These are phyloP conservation scores for Logfia minima DNA, from an alignment of 129 eudicot genomes.

Conservation along the genomic window DNA sequence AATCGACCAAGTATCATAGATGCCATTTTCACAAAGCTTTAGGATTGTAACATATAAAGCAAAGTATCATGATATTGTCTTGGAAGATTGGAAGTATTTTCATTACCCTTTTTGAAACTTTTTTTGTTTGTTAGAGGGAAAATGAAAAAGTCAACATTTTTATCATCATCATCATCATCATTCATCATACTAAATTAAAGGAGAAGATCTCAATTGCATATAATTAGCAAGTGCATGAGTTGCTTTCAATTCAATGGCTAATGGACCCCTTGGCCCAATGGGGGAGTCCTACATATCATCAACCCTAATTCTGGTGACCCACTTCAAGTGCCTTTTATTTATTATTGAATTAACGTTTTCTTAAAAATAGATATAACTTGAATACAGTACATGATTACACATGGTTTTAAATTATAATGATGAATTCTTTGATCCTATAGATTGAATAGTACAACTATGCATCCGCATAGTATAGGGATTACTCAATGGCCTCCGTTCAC, in stretches of 20 bases:
- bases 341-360: constrained; percentile 11
- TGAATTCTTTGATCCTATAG: not conserved
- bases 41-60: constrained; percentile 28
- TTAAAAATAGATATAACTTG: not conserved
- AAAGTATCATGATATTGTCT: constrained; percentile 34
- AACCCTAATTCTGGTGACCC: constrained; percentile 25
- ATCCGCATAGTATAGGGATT: not conserved
- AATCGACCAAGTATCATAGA: not conserved
- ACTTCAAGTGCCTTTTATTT: constrained; percentile 19
- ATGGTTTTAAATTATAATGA: too few relatives aligned
- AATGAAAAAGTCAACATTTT: constrained; percentile 26
- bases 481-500: not conserved
- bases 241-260: constrained; percentile 32
- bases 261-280: constrained; percentile 34
- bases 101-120: constrained; percentile 14
- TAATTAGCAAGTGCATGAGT: constrained; percentile 40
- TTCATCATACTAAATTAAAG: constrained; percentile 29
- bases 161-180: too few relatives aligned
- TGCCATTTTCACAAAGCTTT: constrained; percentile 13
- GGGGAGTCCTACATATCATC: constrained; percentile 36
- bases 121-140: constrained; percentile 15
- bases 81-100: constrained; percentile 23
- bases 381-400: too few relatives aligned
- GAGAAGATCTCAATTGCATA: constrained; percentile 33
- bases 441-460: not conserved